Evolutionary conservation across 2,329 filamentous ascomycete species (phyloP).

Genomic region (Cladosporium sp.): DNA sequence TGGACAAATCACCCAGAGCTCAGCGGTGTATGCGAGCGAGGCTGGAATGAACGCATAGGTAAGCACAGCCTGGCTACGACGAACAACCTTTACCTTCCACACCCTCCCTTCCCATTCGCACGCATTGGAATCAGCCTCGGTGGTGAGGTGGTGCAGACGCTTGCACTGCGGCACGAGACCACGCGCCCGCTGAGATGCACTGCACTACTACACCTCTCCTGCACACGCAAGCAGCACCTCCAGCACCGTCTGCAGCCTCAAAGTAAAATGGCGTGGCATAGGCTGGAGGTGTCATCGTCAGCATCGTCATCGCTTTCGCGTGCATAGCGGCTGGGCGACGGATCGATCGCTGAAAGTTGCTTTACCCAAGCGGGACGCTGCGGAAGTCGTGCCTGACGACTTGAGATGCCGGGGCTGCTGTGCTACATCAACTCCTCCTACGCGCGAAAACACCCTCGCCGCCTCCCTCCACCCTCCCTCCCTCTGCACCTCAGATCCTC

Average conservation of each 20-base stretch:
- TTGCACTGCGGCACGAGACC: neutral
- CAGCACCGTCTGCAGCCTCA: neutral
- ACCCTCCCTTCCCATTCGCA: neutral
- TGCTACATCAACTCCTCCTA: neutral
- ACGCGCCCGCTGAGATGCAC: neutral
- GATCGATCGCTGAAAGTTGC: conserved; percentile 10
- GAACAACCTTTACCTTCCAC: neutral
- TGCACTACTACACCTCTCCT: neutral
- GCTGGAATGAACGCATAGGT: conserved; percentile 18
- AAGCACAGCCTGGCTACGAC: neutral
- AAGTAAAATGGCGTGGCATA: neutral
- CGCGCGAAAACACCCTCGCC: neutral
- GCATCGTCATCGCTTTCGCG: conserved; percentile 6
- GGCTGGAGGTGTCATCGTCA: neutral
- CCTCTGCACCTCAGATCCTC: neutral
- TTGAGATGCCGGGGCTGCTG: neutral
- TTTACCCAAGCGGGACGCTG: conserved; percentile 1
- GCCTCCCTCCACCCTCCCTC: neutral
- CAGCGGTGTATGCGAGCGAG: conserved; percentile 7
- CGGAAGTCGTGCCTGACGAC: conserved; percentile 11
- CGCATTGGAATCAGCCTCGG: conserved; percentile 11
- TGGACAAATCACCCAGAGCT: conserved; percentile 7
- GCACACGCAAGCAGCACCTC: neutral
- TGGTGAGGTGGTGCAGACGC: neutral
- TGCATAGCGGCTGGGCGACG: neutral